phyloP scores from a whole-genome alignment of 495 filamentous ascomycete species.

The Penicillium pulvis region DNA sequence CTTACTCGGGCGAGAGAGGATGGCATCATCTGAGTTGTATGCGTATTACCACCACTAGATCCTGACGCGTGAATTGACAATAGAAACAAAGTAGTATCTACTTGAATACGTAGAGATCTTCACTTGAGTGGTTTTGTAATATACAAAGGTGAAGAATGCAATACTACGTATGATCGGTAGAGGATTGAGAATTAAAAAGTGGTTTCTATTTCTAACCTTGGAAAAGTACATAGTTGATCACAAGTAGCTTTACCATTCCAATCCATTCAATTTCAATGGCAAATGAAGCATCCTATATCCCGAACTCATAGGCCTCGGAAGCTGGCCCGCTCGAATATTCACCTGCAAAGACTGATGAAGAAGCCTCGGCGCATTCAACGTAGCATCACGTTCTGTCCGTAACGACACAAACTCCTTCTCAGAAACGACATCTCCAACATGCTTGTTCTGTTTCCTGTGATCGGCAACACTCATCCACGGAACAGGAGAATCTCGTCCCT shows the following conservation, averaged over 20 bases:
- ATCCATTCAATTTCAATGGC: constrained; percentile 40
- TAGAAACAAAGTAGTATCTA: not conserved
- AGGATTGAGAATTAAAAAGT: no score
- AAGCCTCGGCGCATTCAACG: constrained; percentile 51
- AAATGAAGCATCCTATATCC: constrained; percentile 45
- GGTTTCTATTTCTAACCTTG: no score
- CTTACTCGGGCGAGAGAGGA: constrained; percentile 22
- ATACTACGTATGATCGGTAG: not conserved
- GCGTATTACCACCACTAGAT: constrained; percentile 8
- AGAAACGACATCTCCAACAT: constrained; percentile 43
- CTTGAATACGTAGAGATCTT: not conserved
- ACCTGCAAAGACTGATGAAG: constrained; percentile 60
- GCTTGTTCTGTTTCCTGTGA: constrained; percentile 52
- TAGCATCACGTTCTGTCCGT: constrained; percentile 49
- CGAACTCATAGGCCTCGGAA: constrained; percentile 38
- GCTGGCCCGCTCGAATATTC: constrained; percentile 56
- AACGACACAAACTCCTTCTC: constrained; percentile 51
- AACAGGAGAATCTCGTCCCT: constrained; percentile 29
- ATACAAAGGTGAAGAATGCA: not conserved
- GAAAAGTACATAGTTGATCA: not conserved
- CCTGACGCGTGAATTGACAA: not conserved
- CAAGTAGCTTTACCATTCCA: constrained; percentile 18
- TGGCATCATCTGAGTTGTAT: constrained; percentile 15
- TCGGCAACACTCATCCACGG: constrained; percentile 53
- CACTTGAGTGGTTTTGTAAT: not conserved